A percentile compares a stretch with the other conserved stretches of the same genome.
These are phyloP conservation scores for Podospora anserina DNA, from an alignment of 495 filamentous ascomycete species.

Conservation along the genomic window DNA sequence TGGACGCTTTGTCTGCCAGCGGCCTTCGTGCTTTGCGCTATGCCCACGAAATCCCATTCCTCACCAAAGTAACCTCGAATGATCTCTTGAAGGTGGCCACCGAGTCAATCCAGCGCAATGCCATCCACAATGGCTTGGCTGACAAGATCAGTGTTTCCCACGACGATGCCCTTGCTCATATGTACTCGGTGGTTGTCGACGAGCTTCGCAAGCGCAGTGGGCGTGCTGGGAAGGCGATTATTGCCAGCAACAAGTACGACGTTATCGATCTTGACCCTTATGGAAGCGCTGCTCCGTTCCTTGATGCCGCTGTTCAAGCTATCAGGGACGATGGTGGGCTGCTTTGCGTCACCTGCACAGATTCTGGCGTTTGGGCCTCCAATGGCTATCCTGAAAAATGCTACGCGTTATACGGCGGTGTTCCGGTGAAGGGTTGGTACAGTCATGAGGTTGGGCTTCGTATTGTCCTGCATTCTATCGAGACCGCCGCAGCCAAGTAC, in stretches of 20 bases:
- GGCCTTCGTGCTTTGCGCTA: conserved; percentile 91
- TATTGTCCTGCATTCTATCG: conserved; percentile 75
- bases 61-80: conserved; percentile 81
- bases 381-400: conserved; percentile 90
- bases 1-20: conserved; percentile 93
- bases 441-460: conserved; percentile 89
- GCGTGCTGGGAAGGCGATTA: conserved; percentile 21
- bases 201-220: conserved; percentile 34
- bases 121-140: conserved; percentile 71
- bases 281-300: conserved; percentile 83
- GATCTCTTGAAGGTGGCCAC: conserved; percentile 78
- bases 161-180: conserved; percentile 82
- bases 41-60: conserved; percentile 80
- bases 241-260: conserved; percentile 61
- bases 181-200: conserved; percentile 65
- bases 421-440: conserved; percentile 75
- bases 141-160: conserved; percentile 67
- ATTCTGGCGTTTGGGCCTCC: conserved; percentile 90
- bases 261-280: conserved; percentile 98
- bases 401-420: conserved; percentile 84
- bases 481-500: conserved; percentile 75
- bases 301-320: conserved; percentile 83
- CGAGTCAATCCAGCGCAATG: conserved; percentile 75
- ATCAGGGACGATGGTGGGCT: conserved; percentile 80
- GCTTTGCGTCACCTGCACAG: conserved; percentile 93